Conservation (phyloP, 1,139 yeast species). For the Scheffersomyces insectosa region DNA sequence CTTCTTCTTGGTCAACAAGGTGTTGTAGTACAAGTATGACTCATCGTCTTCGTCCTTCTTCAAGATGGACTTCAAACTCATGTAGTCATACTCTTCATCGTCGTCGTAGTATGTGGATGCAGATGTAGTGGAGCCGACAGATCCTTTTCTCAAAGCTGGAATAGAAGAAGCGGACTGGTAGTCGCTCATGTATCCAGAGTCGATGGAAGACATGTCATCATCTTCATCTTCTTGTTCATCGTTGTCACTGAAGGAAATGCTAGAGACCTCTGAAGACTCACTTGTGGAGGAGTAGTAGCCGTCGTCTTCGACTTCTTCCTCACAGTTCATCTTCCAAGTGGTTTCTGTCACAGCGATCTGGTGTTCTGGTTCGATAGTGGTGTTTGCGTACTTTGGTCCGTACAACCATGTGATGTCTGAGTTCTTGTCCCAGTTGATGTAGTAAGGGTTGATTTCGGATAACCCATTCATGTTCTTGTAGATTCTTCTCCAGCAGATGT, state of each 20-base stretch:
- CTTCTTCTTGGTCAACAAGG: neutral
- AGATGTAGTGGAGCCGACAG: neutral
- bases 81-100: constrained; percentile 8
- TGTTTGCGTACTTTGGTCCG: constrained; percentile 32
- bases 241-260: neutral
- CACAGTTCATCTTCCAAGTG: constrained; percentile 1
- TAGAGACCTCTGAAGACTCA: constrained; percentile 3
- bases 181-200: constrained; percentile 16
- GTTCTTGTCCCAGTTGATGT: constrained; percentile 45
- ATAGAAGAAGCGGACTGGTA: constrained; percentile 1
- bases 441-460: constrained; percentile 32
- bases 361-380: neutral
- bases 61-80: constrained; percentile 10
- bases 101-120: constrained; percentile 1
- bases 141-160: neutral
- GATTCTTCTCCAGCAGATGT: constrained; percentile 46
- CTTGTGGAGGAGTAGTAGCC: constrained; percentile 6
- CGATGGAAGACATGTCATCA: constrained; percentile 12
- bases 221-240: neutral
- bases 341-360: neutral
- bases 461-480: constrained; percentile 33
- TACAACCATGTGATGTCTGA: constrained; percentile 49
- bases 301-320: constrained; percentile 4
- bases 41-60: constrained; percentile 1
- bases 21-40: constrained; percentile 1